These are phyloP conservation scores for Boletus subparvulus DNA, from an alignment of 768 basidiomycete genomes.

Conservation along the genomic window DNA sequence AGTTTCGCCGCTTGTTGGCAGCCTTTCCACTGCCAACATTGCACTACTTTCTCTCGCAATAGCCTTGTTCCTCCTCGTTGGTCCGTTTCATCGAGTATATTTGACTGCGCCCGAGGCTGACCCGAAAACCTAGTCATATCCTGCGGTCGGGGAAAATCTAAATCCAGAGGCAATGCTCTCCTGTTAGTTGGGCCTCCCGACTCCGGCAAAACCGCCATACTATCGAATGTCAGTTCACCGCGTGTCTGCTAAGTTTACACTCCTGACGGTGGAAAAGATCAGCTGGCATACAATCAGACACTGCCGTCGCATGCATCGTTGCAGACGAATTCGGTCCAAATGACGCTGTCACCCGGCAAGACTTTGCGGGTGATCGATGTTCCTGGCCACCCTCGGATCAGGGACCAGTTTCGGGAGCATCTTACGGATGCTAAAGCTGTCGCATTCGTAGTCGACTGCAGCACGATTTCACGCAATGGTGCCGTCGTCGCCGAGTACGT, in stretches of 20 bases:
- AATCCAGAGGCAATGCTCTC: slow-evolving; percentile 56
- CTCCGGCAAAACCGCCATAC: slow-evolving; percentile 77
- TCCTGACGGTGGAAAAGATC: slow-evolving; percentile 12
- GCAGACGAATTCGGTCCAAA: slow-evolving; percentile 61
- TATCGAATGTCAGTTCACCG: slow-evolving; percentile 56
- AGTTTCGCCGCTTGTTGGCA: slow-evolving; percentile 34
- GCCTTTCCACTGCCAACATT: slow-evolving; percentile 41
- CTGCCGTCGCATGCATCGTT: slow-evolving; percentile 75
- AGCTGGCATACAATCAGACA: slow-evolving; percentile 67
- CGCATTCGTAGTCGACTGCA: slow-evolving; percentile 79
- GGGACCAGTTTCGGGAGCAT: slow-evolving; percentile 70
- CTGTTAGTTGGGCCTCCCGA: slow-evolving; percentile 75
- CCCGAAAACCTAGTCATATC: slow-evolving; percentile 42
- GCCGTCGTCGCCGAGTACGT: slow-evolving; percentile 78
- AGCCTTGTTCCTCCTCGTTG: slow-evolving; percentile 43
- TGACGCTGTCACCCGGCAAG: slow-evolving; percentile 45
- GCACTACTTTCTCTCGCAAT: slow-evolving; percentile 42
- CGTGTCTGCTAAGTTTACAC: not conserved
- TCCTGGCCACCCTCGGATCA: slow-evolving; percentile 82
- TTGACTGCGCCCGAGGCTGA: slow-evolving; percentile 14
- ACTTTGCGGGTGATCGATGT: slow-evolving; percentile 64
- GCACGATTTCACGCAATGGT: slow-evolving; percentile 73
- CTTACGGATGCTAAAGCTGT: slow-evolving; percentile 61
- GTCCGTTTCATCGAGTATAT: slow-evolving; percentile 34
- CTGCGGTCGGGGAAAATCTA: slow-evolving; percentile 43